Conservation (phyloP, 257 asterid genomes). For the Solanum verrucosum region DNA sequence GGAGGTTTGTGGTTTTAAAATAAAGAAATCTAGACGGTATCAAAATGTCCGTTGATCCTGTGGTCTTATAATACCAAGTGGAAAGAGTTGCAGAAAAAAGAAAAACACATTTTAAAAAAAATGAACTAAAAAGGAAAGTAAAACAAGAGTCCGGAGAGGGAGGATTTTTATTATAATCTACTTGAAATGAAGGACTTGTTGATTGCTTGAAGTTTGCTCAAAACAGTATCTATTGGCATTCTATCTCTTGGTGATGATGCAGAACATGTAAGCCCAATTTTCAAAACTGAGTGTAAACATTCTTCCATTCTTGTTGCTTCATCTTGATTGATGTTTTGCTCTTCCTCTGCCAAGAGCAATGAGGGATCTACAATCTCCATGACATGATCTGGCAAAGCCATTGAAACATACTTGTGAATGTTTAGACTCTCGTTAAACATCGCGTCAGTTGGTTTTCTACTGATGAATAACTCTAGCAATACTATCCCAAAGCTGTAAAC, state of each 20-base stretch:
- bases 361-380: slow-evolving; percentile 9
- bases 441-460: slow-evolving; percentile 19
- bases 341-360: slow-evolving; percentile 1
- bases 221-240: neutral
- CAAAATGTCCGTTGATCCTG: too few species aligned
- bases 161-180: too few species aligned
- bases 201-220: too few species aligned
- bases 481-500: slow-evolving; percentile 31
- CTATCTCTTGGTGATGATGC: slow-evolving; percentile 6
- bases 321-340: neutral
- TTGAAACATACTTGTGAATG: slow-evolving; percentile 10
- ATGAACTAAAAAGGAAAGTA: too few species aligned
- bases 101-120: too few species aligned
- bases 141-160: too few species aligned
- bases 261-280: slow-evolving; percentile 16
- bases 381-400: slow-evolving; percentile 12
- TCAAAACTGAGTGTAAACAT: slow-evolving; percentile 1
- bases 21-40: too few species aligned
- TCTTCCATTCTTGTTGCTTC: neutral
- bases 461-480: slow-evolving; percentile 17
- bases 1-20: too few species aligned
- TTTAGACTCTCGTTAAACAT: slow-evolving; percentile 3
- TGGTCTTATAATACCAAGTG: too few species aligned
- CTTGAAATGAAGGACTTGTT: too few species aligned
- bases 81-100: too few species aligned